phyloP scores from a whole-genome alignment of 306 rosid species.

The Corylus americana region DNA sequence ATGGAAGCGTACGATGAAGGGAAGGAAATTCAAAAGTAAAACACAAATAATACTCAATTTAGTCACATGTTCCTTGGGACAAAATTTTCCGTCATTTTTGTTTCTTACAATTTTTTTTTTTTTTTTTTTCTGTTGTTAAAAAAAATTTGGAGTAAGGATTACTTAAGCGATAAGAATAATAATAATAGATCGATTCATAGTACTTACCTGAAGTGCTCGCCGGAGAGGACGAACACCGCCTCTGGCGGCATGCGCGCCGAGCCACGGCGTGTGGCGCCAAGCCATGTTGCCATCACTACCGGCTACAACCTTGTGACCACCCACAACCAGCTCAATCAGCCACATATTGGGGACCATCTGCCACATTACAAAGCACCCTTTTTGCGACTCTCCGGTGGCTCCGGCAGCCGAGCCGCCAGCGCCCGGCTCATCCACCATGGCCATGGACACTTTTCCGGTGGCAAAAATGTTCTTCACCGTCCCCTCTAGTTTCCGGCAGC shows the following conservation, averaged over 20 bases:
- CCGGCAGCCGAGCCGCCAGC: conserved; percentile 44
- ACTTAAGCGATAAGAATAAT: neutral
- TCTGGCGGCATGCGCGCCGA: conserved; percentile 80
- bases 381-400: conserved; percentile 39
- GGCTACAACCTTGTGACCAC: conserved; percentile 75
- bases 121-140: neutral
- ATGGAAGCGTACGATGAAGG: conserved; percentile 18
- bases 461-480: conserved; percentile 66
- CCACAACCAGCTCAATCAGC: conserved; percentile 80
- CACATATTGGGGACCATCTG: conserved; percentile 93
- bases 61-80: conserved; percentile 4
- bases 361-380: conserved; percentile 97
- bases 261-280: conserved; percentile 99
- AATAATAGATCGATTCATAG: neutral
- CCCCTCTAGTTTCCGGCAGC: conserved; percentile 85
- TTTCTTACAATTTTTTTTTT: neutral
- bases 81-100: neutral
- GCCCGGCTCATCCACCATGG: conserved; percentile 59
- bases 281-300: conserved; percentile 88
- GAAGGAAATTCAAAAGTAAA: neutral
- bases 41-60: conserved; percentile 1
- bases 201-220: conserved; percentile 82
- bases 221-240: conserved; percentile 93
- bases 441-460: conserved; percentile 86
- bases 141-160: neutral